These are phyloP conservation scores for Aspergillus leporis DNA, from an alignment of 495 filamentous ascomycete species.

Conservation along the genomic window DNA sequence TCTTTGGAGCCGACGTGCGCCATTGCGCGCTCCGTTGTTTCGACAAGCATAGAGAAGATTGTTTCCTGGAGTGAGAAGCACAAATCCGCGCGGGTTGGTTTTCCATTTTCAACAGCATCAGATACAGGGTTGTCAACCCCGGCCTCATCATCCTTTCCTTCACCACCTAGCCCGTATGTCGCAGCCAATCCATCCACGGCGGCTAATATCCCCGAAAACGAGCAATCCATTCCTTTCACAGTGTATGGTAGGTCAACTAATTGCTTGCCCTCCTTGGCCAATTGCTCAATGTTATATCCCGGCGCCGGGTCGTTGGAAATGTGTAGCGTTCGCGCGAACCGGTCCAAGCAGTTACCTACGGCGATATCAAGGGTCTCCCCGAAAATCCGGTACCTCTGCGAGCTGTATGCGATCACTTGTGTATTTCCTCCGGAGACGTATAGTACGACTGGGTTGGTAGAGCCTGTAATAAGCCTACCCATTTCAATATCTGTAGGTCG, in stretches of 20 bases:
- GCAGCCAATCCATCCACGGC: slow-evolving; percentile 75
- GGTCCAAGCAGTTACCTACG: slow-evolving; percentile 94
- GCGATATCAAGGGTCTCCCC: slow-evolving; percentile 97
- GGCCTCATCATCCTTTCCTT: slow-evolving; percentile 35
- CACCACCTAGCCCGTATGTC: slow-evolving; percentile 50
- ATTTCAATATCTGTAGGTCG: slow-evolving; percentile 77
- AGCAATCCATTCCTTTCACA: slow-evolving; percentile 98
- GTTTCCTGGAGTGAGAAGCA: slow-evolving; percentile 97
- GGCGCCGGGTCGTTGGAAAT: slow-evolving; percentile 96
- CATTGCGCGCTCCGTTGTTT: slow-evolving; percentile 98
- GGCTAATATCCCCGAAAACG: slow-evolving; percentile 88
- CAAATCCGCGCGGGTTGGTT: slow-evolving; percentile 78
- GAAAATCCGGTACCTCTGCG: slow-evolving; percentile 94
- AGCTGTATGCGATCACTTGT: slow-evolving; percentile 95
- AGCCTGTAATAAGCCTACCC: slow-evolving; percentile 90
- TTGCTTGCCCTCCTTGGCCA: slow-evolving; percentile 75
- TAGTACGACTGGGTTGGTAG: slow-evolving; percentile 88
- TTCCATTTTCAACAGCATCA: slow-evolving; percentile 35
- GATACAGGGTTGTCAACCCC: slow-evolving; percentile 12
- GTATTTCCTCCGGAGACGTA: slow-evolving; percentile 98
- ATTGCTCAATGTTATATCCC: slow-evolving; percentile 96
- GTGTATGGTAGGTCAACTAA: slow-evolving; percentile 90
- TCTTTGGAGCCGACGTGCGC: slow-evolving; percentile 90
- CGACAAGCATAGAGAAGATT: slow-evolving; percentile 92
- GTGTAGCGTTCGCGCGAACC: slow-evolving; percentile 85